Evolutionary conservation across 345 rosid genomes (phyloP), one percentile per base, ranked within the genome.

Genomic region (Salix arbutifolia): DNA sequence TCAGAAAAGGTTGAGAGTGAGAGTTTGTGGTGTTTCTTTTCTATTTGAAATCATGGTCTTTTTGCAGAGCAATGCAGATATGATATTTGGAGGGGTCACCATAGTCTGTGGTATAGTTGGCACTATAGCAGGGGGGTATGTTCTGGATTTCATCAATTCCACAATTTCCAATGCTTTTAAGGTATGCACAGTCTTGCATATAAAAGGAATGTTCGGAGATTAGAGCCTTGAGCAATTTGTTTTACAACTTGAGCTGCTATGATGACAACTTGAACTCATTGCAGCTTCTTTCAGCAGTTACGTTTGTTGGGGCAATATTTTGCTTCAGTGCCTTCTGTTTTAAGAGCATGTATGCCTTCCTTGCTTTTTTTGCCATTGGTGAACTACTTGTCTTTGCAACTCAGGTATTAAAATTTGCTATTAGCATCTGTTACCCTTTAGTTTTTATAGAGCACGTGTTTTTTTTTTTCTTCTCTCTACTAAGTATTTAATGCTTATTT

Each of bases 91-190:
- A 81, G 99, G 98, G 74, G 76, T 91, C 75, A 93, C 99, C 37
- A 81, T 95, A 67, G 74, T 95, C 44, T 88, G 93, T 71, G 99
- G 99, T 76, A 78, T 95, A 67, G 69, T 93, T 65, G 99, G 99
- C 73, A 93, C 98, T 38, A 48, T 95, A 69, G 89, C 91, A 3
- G 99, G 99, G 78, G 99, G 98, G 53, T 81, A 46, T 30, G 23
- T 86, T 77, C 86, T 95, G 58, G 99, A 95, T 89, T 77, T 26
- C 80, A 83, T 95, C 81, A 84, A 72, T 83, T 81, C 93, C 69
- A 89, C 97, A 50, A 89, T 95, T 78, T 74, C 93, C 66, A 95
- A 95, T 91, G 98, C 98, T 78, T 95, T 95, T 81, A 96, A 91
- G 91, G 99, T 95, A 79, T 70, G 71, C 85, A 76, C 30, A 33